Evolutionary conservation across 2,329 filamentous ascomycete species (phyloP), one percentile per base, ranked within the genome.

Genomic region (Lecanosticta acicola): DNA sequence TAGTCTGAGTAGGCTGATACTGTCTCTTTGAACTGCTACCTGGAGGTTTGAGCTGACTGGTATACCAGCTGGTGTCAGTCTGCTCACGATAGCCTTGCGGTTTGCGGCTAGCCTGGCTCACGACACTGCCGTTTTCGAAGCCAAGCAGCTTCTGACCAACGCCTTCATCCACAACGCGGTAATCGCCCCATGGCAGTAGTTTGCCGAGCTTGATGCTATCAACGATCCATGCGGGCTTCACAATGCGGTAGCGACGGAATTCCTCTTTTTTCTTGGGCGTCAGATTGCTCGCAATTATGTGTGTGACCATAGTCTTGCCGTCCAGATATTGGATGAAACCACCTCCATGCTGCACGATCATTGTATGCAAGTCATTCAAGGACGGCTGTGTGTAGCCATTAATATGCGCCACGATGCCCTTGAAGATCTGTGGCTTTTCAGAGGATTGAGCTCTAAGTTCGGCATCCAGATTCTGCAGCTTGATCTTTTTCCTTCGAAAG

Each of bases 301-400:
- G 60, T 1, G 94, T 98, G 0, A 89, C 91, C 64, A 85, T 84
- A 1, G 91, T 97, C 71, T 98, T 98, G 32, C 83, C 85, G 66
- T 96, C 90, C 9, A 98, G 73, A 60, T 97, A 97, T 65, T 98
- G 93, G 50, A 96, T 77, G 58, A 95, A 97, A 0, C 85, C 87
- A 24, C 90, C 94, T n/a, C 93, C 93, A 78, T 97, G 83, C 57
- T 85, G 80, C 14, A 98, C 91, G 45, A 98, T 84, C 49, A 95
- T 77, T 43, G 75, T 81, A 69, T 95, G 91, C 14, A 98, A 78
- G 74, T 95, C 81, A 57, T 89, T 90, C 43, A 96, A 73, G 1
- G 90, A 88, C 1, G 93, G 93, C 59, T 97, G 91, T 0, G 93
- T 98, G 64, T 97, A 98, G 39, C 93, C 93, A 58, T 90, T 94